Base-by-base conservation (phyloP, 305 asterid genomes). In the Rubia peregrina region DNA sequence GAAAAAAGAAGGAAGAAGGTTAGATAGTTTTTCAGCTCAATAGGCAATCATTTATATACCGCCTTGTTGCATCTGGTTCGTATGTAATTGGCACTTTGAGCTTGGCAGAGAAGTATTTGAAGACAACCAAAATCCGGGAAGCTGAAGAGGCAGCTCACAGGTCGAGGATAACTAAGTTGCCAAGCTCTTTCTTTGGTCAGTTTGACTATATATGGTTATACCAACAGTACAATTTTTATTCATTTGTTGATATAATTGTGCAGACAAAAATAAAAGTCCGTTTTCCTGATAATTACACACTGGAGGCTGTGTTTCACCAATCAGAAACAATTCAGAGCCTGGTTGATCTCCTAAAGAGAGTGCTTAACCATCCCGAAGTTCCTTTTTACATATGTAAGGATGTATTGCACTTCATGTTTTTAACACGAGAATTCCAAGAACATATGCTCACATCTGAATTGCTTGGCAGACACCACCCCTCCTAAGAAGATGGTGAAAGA, bases 1-100 rank as follows among this genome's bases (percentile, higher is more conserved):
- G 85, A 59, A 79, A 95, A 57, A 94, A 88, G 76, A 94, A 87
- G 73, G 90, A 91, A 88, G 97, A 91, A 88, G 98, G 98, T 94
- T 77, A 72, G 69, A 70, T 60, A 42, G 44, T 14, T 42, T 38
- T 21, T 7, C 13, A 3, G 46, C 11, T 36, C 63, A 48, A 21
- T 43, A 53, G 42, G 22, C 42, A 42, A 24, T 26, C 3, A 3
- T 53, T 9, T 38, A 40, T 69, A 14, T 56, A 56, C 11, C 13
- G 55, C 55, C 2, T 11, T 17, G 38, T 67, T 67, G 33, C 36
- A 30, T 16, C 22, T 46, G 42, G 10, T 60, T 44, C 26, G 42
- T 60, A 49, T 74, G 48, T 21, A 46, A 59, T 59, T 73, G 33
- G 44, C 75, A 30, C 53, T n/a, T 40, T 60, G 60, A 57, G 75